These are phyloP conservation scores for Melampsora larici-populina DNA, from an alignment of 1,284 basidiomycete species.

Conservation along the genomic window DNA sequence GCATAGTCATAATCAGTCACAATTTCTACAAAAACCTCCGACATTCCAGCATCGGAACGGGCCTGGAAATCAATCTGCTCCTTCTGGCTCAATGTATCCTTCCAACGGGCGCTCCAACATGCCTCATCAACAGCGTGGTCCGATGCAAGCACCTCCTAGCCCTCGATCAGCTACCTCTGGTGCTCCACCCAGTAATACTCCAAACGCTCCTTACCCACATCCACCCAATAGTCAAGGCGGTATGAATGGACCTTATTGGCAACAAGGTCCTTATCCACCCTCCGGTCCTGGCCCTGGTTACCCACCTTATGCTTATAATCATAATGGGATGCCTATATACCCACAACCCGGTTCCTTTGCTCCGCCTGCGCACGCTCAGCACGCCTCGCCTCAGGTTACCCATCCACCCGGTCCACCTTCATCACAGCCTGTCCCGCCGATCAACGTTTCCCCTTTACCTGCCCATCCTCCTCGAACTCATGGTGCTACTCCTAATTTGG, in stretches of 20 bases:
- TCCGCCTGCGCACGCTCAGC: conserved; percentile 28
- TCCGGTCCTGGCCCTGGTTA: conserved; percentile 26
- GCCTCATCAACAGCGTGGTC: conserved; percentile 28
- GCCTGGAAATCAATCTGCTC: conserved; percentile 2
- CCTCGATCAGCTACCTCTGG: conserved; percentile 21
- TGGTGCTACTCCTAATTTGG: conserved; percentile 11
- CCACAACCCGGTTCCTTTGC: conserved; percentile 28
- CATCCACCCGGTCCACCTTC: conserved; percentile 21
- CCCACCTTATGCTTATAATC: conserved; percentile 39
- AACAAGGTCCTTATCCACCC: conserved; percentile 35
- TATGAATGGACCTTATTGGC: conserved; percentile 17
- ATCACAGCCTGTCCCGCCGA: conserved; percentile 16
- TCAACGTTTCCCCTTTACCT: background rate
- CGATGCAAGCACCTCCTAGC: conserved; percentile 10
- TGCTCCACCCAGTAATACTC: conserved; percentile 23
- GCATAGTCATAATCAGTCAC: conserved; percentile 19
- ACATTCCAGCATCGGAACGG: conserved; percentile 39
- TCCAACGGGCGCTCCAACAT: conserved; percentile 22
- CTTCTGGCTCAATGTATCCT: conserved; percentile 25
- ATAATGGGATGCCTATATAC: conserved; percentile 30
- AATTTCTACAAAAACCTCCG: conserved; percentile 38
- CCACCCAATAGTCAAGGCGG: conserved; percentile 12
- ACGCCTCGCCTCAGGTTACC: conserved; percentile 19
- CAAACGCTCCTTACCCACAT: conserved; percentile 20
- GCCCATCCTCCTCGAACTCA: conserved; percentile 9